phyloP scores from a whole-genome alignment of 2,329 filamentous ascomycete genomes.

The Chrysoporthe cubensis region DNA sequence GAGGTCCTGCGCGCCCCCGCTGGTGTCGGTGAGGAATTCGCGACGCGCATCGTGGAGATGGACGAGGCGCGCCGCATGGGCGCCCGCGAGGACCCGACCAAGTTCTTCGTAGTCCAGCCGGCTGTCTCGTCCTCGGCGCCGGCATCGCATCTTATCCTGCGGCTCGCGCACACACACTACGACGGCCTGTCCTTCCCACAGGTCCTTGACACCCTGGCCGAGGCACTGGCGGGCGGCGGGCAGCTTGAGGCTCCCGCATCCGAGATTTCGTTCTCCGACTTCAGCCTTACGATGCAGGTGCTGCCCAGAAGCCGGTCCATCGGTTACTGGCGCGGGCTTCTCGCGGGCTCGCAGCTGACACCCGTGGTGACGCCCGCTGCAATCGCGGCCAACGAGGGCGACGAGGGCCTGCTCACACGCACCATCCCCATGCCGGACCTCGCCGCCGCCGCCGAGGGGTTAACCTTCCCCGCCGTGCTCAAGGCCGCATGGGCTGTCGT shows the following conservation, averaged over 20 bases:
- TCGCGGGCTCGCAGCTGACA: constrained; percentile 58
- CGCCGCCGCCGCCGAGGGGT: background rate
- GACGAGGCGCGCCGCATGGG: too few relatives aligned
- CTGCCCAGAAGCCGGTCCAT: constrained; percentile 53
- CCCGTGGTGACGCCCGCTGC: too few relatives aligned
- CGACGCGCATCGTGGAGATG: too few relatives aligned
- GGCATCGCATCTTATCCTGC: constrained; percentile 51
- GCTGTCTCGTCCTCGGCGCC: too few relatives aligned
- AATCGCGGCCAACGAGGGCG: too few relatives aligned
- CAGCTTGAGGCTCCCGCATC: constrained; percentile 36
- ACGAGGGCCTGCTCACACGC: too few relatives aligned
- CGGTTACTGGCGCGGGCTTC: constrained; percentile 64
- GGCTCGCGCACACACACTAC: constrained; percentile 71
- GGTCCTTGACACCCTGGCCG: constrained; percentile 64
- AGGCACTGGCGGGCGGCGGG: constrained; percentile 46
- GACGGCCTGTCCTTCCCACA: constrained; percentile 68
- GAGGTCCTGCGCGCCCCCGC: too few relatives aligned
- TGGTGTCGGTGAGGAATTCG: too few relatives aligned
- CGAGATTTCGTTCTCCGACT: constrained; percentile 48
- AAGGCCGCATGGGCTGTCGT: constrained; percentile 28
- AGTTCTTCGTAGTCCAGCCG: too few relatives aligned
- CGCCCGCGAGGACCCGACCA: too few relatives aligned
- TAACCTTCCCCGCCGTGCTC: constrained; percentile 55
- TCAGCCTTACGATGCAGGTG: constrained; percentile 48
- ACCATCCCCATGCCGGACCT: too few relatives aligned